These are phyloP conservation scores for Suillus hirtellus DNA, from an alignment of 768 basidiomycete genomes.

Conservation along the genomic window DNA sequence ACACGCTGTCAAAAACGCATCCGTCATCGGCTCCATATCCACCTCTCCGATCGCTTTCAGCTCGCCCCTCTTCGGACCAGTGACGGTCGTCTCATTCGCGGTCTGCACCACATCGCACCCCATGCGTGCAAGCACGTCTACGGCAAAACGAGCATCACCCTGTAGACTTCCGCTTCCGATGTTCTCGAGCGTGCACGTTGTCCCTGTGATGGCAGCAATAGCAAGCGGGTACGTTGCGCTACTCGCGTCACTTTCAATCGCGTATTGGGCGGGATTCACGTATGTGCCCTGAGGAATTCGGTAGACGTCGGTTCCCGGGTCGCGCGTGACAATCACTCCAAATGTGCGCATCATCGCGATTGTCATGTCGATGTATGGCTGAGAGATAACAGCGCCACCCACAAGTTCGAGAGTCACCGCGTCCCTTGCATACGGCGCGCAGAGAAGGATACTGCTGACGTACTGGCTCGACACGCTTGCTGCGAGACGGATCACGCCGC, in stretches of 20 bases:
- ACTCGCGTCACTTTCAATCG: constrained; percentile 93
- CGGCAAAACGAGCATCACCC: constrained; percentile 97
- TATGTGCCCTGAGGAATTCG: constrained; percentile 82
- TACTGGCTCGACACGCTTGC: constrained; percentile 98
- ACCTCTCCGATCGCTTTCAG: constrained; percentile 77
- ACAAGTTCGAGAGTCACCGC: constrained; percentile 87
- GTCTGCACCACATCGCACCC: constrained; percentile 92
- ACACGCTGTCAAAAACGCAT: constrained; percentile 95
- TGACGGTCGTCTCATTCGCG: constrained; percentile 84
- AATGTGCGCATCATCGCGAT: constrained; percentile 97
- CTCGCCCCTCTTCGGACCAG: constrained; percentile 79
- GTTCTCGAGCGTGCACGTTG: constrained; percentile 88
- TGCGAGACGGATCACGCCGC: constrained; percentile 81
- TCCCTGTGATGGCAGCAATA: constrained; percentile 97
- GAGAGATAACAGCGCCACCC: constrained; percentile 95
- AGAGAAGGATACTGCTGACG: constrained; percentile 94
- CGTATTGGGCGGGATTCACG: constrained; percentile 75
- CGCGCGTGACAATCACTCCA: constrained; percentile 76
- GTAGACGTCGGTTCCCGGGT: constrained; percentile 72
- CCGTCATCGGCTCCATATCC: constrained; percentile 99
- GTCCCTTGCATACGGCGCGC: constrained; percentile 88
- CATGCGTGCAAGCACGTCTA: constrained; percentile 91
- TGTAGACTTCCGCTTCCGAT: constrained; percentile 91
- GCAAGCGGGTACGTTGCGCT: constrained; percentile 97
- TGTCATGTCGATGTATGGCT: constrained; percentile 99